A percentile compares a stretch with the other conserved stretches of the same genome.
phyloP scores from a whole-genome alignment of 192 early-diverging fungal genomes.

The Backusella australiensis region DNA sequence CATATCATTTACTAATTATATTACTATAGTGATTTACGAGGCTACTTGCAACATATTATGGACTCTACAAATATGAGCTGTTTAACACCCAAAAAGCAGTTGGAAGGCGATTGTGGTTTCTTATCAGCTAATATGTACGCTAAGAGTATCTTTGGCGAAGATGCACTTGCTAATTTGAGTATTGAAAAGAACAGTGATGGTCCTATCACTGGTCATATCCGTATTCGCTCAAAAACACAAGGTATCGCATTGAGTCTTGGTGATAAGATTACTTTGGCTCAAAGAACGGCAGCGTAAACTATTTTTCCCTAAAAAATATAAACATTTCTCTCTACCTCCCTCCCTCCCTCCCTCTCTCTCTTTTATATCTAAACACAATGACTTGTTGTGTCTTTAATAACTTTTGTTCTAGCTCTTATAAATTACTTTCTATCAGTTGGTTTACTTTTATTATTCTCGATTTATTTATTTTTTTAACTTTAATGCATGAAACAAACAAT shows the following conservation, averaged over 20 bases:
- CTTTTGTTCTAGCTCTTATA: not conserved
- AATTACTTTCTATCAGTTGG: constrained; percentile 16
- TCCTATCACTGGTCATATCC: constrained; percentile 91
- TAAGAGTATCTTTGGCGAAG: constrained; percentile 95
- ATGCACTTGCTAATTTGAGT: constrained; percentile 96
- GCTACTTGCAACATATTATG: constrained; percentile 91
- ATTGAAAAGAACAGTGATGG: constrained; percentile 77
- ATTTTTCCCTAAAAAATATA: not conserved
- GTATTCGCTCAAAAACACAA: constrained; percentile 97
- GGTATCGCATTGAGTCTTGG: constrained; percentile 95
- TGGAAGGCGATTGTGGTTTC: constrained; percentile 95
- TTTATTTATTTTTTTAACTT: not conserved
- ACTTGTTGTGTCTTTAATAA: not conserved
- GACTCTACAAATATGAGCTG: constrained; percentile 96
- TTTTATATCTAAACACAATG: not conserved
- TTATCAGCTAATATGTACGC: constrained; percentile 98
- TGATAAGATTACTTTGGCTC: constrained; percentile 21
- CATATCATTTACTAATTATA: not conserved
- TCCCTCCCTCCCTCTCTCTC: not conserved
- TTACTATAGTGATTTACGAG: constrained; percentile 68
- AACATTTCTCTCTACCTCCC: not conserved
- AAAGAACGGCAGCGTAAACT: constrained; percentile 7
- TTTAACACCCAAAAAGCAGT: constrained; percentile 88
- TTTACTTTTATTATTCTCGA: not conserved
- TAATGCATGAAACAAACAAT: not conserved